A percentile compares a stretch with the other conserved stretches of the same genome.
phyloP scores from a whole-genome alignment of 331 rosid genomes.

The Pyrus hybrid region DNA sequence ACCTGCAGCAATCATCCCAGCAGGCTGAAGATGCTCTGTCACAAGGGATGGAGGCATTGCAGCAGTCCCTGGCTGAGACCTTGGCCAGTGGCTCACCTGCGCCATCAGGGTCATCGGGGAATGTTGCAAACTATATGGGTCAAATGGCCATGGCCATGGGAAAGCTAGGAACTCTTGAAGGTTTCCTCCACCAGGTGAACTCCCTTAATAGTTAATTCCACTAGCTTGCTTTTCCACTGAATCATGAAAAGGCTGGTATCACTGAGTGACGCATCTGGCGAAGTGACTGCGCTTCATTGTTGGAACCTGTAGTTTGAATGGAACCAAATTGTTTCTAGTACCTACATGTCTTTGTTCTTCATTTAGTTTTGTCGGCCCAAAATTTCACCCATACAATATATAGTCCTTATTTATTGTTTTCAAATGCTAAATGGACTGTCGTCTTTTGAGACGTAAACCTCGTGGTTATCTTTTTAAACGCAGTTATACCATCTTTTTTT shows the following conservation, averaged over 20 bases:
- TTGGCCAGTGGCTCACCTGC: conserved; percentile 75
- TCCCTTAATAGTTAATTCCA: neutral
- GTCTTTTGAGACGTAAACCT: neutral
- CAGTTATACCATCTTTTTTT: neutral
- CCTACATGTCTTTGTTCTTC: neutral
- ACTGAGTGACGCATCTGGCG: neutral
- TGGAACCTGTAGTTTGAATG: neutral
- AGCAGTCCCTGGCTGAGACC: too few species aligned
- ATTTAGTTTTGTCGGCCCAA: neutral
- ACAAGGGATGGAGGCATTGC: too few species aligned
- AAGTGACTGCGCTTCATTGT: neutral
- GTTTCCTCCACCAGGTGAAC: conserved; percentile 84
- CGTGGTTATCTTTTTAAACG: neutral
- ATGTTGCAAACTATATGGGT: conserved; percentile 97
- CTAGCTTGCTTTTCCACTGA: neutral
- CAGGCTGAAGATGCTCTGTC: too few species aligned
- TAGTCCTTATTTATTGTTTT: neutral
- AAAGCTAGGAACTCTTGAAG: conserved; percentile 92
- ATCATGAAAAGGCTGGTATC: neutral
- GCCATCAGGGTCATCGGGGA: conserved; percentile 65
- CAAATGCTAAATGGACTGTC: neutral
- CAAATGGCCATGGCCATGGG: conserved; percentile 99
- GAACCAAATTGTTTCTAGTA: neutral
- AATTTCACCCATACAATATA: neutral
- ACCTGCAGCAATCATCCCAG: too few species aligned